phyloP scores from a whole-genome alignment of 495 filamentous ascomycete genomes.

The Coniosporium apollinis region DNA sequence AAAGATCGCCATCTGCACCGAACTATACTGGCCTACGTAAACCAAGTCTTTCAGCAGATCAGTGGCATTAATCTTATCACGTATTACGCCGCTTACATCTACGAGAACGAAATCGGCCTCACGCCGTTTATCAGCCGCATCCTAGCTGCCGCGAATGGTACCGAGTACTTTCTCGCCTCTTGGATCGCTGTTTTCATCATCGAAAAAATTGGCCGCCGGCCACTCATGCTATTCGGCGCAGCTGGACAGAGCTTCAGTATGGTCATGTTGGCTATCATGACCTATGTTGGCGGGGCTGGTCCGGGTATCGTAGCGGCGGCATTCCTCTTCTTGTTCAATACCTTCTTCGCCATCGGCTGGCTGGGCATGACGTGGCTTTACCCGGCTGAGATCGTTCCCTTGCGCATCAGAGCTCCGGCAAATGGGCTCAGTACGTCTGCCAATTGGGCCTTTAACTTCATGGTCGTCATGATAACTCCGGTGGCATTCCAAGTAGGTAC shows the following conservation, averaged over 20 bases:
- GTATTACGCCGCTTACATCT: constrained; percentile 43
- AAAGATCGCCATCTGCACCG: constrained; percentile 62
- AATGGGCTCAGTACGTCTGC: constrained; percentile 5
- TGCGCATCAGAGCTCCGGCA: constrained; percentile 6
- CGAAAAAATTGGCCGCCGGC: constrained; percentile 36
- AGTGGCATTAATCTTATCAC: constrained; percentile 42
- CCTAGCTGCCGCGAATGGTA: constrained; percentile 28
- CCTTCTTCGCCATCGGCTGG: constrained; percentile 9
- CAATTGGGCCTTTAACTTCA: constrained; percentile 16
- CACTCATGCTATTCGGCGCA: constrained; percentile 35
- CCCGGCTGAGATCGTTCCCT: constrained; percentile 8
- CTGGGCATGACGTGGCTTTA: constrained; percentile 8
- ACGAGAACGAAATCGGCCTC: constrained; percentile 39
- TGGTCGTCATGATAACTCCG: constrained; percentile 19
- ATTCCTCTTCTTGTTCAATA: constrained; percentile 7
- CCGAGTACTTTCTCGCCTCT: constrained; percentile 34
- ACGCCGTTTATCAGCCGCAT: constrained; percentile 22
- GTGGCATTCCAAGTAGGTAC: too few species aligned
- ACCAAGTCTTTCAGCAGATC: constrained; percentile 68
- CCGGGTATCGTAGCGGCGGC: constrained; percentile 1
- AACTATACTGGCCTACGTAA: constrained; percentile 51
- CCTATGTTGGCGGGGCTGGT: constrained; percentile 6
- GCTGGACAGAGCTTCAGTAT: constrained; percentile 32
- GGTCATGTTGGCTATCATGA: constrained; percentile 30
- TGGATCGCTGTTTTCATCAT: constrained; percentile 36